phyloP scores from a whole-genome alignment of 1,284 basidiomycete genomes.

The Mycosarcoma mackinlayi region DNA sequence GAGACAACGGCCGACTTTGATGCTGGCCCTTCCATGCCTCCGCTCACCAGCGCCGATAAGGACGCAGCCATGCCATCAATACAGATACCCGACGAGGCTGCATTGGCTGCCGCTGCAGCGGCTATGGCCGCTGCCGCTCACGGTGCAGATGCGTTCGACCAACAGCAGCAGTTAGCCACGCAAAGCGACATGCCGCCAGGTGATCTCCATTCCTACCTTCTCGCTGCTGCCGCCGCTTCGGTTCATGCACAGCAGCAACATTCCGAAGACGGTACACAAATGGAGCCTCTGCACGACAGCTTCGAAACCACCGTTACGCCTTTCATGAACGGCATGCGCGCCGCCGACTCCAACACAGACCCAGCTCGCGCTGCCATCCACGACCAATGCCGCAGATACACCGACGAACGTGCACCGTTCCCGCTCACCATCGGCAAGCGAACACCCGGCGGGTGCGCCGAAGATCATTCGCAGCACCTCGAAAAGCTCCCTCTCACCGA shows the following conservation, averaged over 20 bases:
- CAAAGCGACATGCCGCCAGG: slow-evolving; percentile 1
- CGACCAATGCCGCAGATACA: slow-evolving; percentile 30
- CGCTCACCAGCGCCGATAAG: slow-evolving; percentile 2
- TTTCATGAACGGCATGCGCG: slow-evolving; percentile 13
- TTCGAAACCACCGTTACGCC: slow-evolving; percentile 13
- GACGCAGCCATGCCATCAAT: slow-evolving; percentile 15
- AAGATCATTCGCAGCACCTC: neutral
- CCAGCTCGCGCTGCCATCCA: slow-evolving; percentile 20
- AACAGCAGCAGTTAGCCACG: slow-evolving; percentile 3
- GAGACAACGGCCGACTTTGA: neutral
- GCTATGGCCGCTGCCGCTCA: slow-evolving; percentile 47
- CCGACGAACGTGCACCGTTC: slow-evolving; percentile 28
- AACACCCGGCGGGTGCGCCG: slow-evolving; percentile 16
- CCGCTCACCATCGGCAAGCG: slow-evolving; percentile 37
- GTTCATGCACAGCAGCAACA: slow-evolving; percentile 46
- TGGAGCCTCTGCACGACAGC: slow-evolving; percentile 13
- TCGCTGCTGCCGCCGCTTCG: slow-evolving; percentile 50
- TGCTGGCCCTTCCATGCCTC: slow-evolving; percentile 3
- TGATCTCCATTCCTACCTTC: slow-evolving; percentile 46
- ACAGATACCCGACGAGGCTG: slow-evolving; percentile 35
- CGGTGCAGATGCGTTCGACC: neutral
- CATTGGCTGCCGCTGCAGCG: slow-evolving; percentile 43
- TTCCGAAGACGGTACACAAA: slow-evolving; percentile 7
- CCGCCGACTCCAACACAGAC: slow-evolving; percentile 9
- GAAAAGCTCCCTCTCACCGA: slow-evolving; percentile 13